phyloP scores from a whole-genome alignment of 345 rosid species.

The Acer saccharum region DNA sequence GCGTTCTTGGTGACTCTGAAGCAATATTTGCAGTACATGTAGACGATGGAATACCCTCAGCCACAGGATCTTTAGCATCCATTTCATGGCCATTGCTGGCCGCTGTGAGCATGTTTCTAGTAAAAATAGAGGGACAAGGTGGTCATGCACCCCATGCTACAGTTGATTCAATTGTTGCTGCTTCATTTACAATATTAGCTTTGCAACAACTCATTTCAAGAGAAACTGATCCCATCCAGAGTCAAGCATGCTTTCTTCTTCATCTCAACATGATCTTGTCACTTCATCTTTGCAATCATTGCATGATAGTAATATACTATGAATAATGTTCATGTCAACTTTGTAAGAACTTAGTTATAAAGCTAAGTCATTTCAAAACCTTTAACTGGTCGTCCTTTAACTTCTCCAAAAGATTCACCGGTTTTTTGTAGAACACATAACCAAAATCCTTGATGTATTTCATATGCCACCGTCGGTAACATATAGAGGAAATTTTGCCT shows the following conservation, averaged over 20 bases:
- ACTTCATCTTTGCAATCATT: neutral
- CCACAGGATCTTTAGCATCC: slow-evolving; percentile 59
- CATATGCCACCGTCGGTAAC: neutral
- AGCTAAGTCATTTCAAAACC: neutral
- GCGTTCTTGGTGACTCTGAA: slow-evolving; percentile 85
- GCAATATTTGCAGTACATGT: slow-evolving; percentile 88
- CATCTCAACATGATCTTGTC: neutral
- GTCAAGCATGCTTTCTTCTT: slow-evolving; percentile 41
- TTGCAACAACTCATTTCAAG: slow-evolving; percentile 78
- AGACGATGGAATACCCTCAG: slow-evolving; percentile 41
- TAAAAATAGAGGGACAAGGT: slow-evolving; percentile 52
- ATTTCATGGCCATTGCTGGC: slow-evolving; percentile 68
- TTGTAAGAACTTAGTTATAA: neutral
- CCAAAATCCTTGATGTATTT: neutral
- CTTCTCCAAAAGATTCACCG: neutral
- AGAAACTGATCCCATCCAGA: slow-evolving; percentile 76
- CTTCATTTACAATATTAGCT: slow-evolving; percentile 71
- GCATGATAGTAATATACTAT: neutral
- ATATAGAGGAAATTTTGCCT: neutral
- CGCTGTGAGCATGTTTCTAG: slow-evolving; percentile 53
- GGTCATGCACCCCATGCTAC: slow-evolving; percentile 62
- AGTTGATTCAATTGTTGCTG: slow-evolving; percentile 71
- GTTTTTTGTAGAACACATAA: neutral
- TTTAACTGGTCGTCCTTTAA: neutral
- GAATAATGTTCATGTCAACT: neutral